Percentiles rank a stretch among this genome's conserved stretches.
phyloP scores from a whole-genome alignment of 305 asterid genomes.

The Ajuga reptans region DNA sequence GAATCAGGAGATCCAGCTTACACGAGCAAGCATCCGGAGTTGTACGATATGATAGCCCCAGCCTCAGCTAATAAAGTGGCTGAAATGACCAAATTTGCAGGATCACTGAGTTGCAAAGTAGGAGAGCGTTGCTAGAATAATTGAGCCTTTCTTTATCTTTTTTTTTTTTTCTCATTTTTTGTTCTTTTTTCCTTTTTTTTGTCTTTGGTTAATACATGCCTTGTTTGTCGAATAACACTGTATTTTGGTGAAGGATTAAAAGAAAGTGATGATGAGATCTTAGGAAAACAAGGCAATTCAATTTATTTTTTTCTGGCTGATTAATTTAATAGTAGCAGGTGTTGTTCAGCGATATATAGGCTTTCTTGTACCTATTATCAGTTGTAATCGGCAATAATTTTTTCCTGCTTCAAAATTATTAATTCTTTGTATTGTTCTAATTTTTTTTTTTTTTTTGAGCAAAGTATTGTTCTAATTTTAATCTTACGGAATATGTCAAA shows the following conservation, averaged over 20 bases:
- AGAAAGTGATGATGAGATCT: background rate
- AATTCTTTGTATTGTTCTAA: no score
- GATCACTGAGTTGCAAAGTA: slow-evolving; percentile 37
- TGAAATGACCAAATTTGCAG: slow-evolving; percentile 50
- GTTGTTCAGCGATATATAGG: no score
- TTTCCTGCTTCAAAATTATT: no score
- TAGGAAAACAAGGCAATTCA: background rate
- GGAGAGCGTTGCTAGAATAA: slow-evolving; percentile 44
- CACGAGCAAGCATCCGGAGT: slow-evolving; percentile 33
- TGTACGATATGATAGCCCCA: slow-evolving; percentile 32
- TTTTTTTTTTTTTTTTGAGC: no score
- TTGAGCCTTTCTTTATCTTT: background rate
- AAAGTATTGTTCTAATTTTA: no score
- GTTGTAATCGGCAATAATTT: no score
- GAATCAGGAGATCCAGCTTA: slow-evolving; percentile 49
- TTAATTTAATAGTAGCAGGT: background rate
- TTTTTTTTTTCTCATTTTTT: background rate
- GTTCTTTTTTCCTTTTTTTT: background rate
- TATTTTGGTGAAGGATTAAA: background rate
- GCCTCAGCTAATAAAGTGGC: slow-evolving; percentile 31
- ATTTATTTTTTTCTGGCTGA: background rate
- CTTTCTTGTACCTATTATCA: no score
- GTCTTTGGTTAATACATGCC: background rate
- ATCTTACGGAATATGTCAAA: no score
- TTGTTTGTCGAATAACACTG: background rate